Conservation (phyloP, 495 filamentous ascomycete species). For the Neurospora cerealis region DNA sequence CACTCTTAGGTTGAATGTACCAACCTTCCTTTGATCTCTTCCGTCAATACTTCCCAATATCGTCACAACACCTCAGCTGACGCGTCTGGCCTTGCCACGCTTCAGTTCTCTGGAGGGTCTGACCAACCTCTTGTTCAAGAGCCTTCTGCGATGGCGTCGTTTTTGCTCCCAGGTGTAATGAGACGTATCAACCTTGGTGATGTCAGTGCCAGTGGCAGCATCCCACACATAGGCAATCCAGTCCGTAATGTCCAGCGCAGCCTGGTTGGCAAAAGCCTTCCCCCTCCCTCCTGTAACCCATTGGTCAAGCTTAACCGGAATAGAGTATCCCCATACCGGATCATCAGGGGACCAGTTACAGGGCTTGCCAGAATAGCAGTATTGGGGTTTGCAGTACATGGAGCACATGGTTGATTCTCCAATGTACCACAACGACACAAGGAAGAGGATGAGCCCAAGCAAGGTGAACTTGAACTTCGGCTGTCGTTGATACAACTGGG, state of each 20-base stretch:
- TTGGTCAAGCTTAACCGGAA: constrained; percentile 46
- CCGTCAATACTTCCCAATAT: background rate
- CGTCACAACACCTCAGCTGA: background rate
- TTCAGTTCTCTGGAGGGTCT: constrained; percentile 20
- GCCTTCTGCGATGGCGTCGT: constrained; percentile 28
- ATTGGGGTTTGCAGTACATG: constrained; percentile 49
- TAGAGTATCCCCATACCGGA: constrained; percentile 43
- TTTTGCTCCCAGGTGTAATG: constrained; percentile 19
- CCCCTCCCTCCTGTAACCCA: constrained; percentile 39
- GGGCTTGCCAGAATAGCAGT: constrained; percentile 32
- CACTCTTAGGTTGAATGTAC: background rate
- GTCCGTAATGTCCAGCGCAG: constrained; percentile 29
- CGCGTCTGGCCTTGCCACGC: constrained; percentile 19
- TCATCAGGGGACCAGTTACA: constrained; percentile 40
- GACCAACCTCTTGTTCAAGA: constrained; percentile 28
- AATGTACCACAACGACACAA: constrained; percentile 45
- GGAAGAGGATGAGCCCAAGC: constrained; percentile 41
- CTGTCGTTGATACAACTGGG: constrained; percentile 44
- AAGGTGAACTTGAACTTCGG: constrained; percentile 44
- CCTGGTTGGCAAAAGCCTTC: constrained; percentile 15
- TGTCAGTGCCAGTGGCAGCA: constrained; percentile 28
- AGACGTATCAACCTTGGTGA: constrained; percentile 22
- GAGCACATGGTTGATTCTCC: constrained; percentile 52
- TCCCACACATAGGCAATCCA: constrained; percentile 32
- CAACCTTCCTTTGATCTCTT: background rate